phyloP scores from a whole-genome alignment of 176 grass and related monocot genomes.

The Eremochloa ophiuroides region DNA sequence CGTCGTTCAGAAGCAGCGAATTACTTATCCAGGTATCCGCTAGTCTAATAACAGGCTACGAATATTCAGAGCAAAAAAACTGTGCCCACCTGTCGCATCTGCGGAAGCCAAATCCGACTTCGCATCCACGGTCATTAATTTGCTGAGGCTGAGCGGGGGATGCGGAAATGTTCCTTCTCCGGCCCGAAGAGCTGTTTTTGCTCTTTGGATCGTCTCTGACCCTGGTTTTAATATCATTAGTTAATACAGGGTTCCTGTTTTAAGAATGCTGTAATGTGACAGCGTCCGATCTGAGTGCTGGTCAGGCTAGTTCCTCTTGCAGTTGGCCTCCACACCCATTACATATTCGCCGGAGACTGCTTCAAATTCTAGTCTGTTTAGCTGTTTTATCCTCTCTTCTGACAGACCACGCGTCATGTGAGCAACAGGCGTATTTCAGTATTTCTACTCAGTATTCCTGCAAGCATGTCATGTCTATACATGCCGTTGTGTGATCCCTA shows the following conservation, averaged over 20 bases:
- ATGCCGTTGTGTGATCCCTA: neutral
- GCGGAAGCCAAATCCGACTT: constrained; percentile 41
- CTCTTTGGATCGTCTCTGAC: constrained; percentile 14
- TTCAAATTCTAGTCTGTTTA: neutral
- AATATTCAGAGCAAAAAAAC: neutral
- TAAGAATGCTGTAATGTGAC: neutral
- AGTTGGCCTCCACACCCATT: constrained; percentile 11
- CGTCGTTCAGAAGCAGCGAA: neutral
- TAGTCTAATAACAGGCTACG: neutral
- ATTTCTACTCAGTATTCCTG: constrained; percentile 12
- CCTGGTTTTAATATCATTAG: constrained; percentile 10
- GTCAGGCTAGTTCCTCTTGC: constrained; percentile 10
- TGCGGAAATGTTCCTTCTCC: neutral
- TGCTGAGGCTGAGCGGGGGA: neutral
- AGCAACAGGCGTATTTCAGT: neutral
- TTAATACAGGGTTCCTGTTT: neutral
- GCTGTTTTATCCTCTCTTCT: neutral
- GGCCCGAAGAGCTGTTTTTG: constrained; percentile 3
- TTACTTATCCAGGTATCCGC: too few relatives aligned
- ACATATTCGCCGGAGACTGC: constrained; percentile 21
- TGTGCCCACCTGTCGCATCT: constrained; percentile 14
- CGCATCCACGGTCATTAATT: neutral
- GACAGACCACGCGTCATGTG: constrained; percentile 16
- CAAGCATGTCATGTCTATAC: neutral
- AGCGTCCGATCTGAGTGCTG: constrained; percentile 16